These are phyloP conservation scores for Alternaria solani DNA, from an alignment of 2,329 filamentous ascomycete genomes.

Conservation along the genomic window DNA sequence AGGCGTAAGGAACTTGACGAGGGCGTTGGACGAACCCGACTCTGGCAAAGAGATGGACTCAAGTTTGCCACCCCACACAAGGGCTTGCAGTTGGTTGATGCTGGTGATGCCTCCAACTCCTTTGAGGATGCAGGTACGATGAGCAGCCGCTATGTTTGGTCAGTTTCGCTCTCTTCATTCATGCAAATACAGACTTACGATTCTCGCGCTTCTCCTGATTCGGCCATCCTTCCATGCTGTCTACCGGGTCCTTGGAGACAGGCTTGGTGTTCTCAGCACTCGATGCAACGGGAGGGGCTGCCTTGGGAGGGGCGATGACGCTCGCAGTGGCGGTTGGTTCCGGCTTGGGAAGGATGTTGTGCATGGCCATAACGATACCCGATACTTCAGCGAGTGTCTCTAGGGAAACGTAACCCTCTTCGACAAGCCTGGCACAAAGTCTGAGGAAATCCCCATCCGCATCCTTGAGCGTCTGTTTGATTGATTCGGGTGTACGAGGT, in stretches of 20 bases:
- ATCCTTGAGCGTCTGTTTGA: constrained; percentile 26
- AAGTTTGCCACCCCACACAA: constrained; percentile 51
- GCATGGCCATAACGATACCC: constrained; percentile 33
- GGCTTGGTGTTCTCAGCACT: background rate
- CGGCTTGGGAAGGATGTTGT: constrained; percentile 25
- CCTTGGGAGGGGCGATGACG: background rate
- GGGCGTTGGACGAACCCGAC: constrained; percentile 31
- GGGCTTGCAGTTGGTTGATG: constrained; percentile 42
- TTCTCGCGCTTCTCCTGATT: constrained; percentile 40
- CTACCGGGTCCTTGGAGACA: constrained; percentile 11
- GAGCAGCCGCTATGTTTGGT: constrained; percentile 26
- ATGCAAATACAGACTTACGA: constrained; percentile 20
- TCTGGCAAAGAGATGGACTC: constrained; percentile 42
- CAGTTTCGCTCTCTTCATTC: background rate
- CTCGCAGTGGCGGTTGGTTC: constrained; percentile 4
- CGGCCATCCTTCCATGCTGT: constrained; percentile 37
- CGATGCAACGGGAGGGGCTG: background rate
- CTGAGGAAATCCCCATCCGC: constrained; percentile 33
- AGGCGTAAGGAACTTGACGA: constrained; percentile 46
- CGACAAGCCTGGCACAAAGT: constrained; percentile 31
- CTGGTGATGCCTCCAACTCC: constrained; percentile 30
- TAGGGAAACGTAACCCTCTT: constrained; percentile 27
- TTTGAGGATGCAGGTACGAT: constrained; percentile 40
- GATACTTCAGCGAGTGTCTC: constrained; percentile 32
- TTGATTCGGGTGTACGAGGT: constrained; percentile 14